Conservation (phyloP, 169 alveolate genomes). For the Eimeria praecox region DNA sequence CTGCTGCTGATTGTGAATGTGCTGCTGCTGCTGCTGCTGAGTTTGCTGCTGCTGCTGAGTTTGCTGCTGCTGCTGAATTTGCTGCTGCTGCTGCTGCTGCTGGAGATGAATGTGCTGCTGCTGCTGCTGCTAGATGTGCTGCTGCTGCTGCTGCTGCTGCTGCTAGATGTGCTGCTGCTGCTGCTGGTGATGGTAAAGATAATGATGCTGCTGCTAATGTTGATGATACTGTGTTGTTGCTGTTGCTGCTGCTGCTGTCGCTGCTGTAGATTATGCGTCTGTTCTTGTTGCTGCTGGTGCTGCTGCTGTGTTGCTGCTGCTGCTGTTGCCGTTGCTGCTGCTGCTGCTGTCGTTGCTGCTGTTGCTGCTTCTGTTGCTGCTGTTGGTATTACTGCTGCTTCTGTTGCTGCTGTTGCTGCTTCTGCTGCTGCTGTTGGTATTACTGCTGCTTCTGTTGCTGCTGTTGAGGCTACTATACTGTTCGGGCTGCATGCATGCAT, state of each 20-base stretch:
- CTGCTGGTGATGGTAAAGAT: slow-evolving; percentile 35
- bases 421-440: neutral
- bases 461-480: too few species aligned
- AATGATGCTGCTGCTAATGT: slow-evolving; percentile 27
- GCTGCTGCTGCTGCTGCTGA: slow-evolving; percentile 9
- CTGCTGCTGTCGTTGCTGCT: neutral
- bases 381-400: neutral
- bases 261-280: neutral
- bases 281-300: slow-evolving; percentile 27
- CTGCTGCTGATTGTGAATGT: neutral
- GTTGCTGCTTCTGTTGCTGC: neutral
- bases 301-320: slow-evolving; percentile 7
- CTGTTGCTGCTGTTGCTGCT: neutral
- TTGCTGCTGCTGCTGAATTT: too few species aligned
- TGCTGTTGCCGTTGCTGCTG: neutral
- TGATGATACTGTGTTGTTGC: slow-evolving; percentile 33
- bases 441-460: too few species aligned
- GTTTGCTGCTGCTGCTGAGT: neutral
- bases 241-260: neutral
- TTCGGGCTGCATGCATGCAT: too few species aligned
- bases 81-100: too few species aligned
- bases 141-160: slow-evolving; percentile 33
- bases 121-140: slow-evolving; percentile 37
- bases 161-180: slow-evolving; percentile 26
- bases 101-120: slow-evolving; percentile 16